Base-by-base conservation (phyloP, 192 early-diverging fungal genomes). In the Podila epicladia region DNA sequence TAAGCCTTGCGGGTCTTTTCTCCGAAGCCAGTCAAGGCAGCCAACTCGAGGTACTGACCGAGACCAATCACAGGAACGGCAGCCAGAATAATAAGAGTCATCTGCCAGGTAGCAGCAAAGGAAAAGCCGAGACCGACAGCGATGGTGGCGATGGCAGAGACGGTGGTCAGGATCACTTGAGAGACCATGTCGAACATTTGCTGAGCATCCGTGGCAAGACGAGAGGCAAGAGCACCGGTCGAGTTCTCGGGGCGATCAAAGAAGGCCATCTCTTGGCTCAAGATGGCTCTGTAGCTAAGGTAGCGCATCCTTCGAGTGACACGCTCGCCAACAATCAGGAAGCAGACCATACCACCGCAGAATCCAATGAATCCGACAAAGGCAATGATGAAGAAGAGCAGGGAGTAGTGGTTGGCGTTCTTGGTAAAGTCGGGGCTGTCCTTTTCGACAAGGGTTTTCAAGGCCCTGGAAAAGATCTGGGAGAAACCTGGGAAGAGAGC, bases 261-360 rank as follows among this genome's bases (percentile, higher is more conserved):
- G 85, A 91, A 98, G 3, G 83, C 93, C 68, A 96, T 94, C 35
- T 97, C 93, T 79, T 98, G 96, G 22, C 88, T 84, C 58, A 82
- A 66, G 72, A 89, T 87, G 65, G 83, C 67, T 11, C 76, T 58
- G 4, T 68, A 41, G 38, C 38, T 41, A 11, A 37, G 35, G 9
- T 37, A 37, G 35, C 35, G 35, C 35, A 37, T 37, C 35, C 9
- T 37, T 9, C 35, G 35, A 9, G 35, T 37, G 8, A 37, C 35
- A 37, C 35, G 35, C 35, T 37, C 35, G 35, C 35, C 35, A 9
- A 37, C 35, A 37, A 37, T 37, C 8, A 37, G 35, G 35, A 37
- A 37, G 35, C 8, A 9, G 35, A 37, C 35, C 35, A 37, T 37
- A 37, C 35, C 35, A 37, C 35, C 35, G 35, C 8, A 6, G 35